Evolutionary conservation across 805 yeast genomes (phyloP), one percentile per base, ranked within the genome.

Genomic region (Candida maltosa): DNA sequence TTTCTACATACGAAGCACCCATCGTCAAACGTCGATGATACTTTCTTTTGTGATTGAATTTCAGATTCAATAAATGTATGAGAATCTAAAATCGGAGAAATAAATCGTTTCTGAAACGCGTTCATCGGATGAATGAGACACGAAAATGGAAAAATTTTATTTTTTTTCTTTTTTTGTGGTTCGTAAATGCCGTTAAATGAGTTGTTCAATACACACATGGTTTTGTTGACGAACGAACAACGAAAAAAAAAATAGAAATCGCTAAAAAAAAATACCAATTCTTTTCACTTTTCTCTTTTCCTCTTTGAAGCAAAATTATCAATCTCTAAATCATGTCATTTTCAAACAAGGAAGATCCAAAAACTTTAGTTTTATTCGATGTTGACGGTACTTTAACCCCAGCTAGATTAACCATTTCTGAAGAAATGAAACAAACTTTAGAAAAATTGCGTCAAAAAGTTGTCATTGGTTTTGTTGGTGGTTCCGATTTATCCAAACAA

Each of bases 301-400:
- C n/a, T n/a, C n/a, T n/a, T n/a, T n/a, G n/a, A 11, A 22, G 25
- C 12, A 22, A 12, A 22, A 11, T 12, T 11, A 22, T 22, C 25
- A 11, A 22, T 12, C 25, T 22, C 25, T 20, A 29, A 19, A 39
- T 4, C 16, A 73, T 66, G 76, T 78, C 83, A 46, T 85, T 83
- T 56, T 64, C 87, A 26, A 69, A 83, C 58, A 81, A 79, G 64
- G 84, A 86, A 69, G 73, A 81, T 49, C 95, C 95, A 58, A 83
- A 87, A 52, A 83, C 87, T 45, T 73, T 93, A 55, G 95, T 87
- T 49, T 79, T 93, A 47, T 93, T 93, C 68, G 99, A 93, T 56
- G 99, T 93, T 49, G 99, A 93, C 62, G 98, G 97, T 48, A 93
- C 99, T 39, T 76, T 93, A 64, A 91, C 97, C 27, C 98, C 97